phyloP scores from a whole-genome alignment of 345 rosid genomes.

The Eutrema heterophyllum region DNA sequence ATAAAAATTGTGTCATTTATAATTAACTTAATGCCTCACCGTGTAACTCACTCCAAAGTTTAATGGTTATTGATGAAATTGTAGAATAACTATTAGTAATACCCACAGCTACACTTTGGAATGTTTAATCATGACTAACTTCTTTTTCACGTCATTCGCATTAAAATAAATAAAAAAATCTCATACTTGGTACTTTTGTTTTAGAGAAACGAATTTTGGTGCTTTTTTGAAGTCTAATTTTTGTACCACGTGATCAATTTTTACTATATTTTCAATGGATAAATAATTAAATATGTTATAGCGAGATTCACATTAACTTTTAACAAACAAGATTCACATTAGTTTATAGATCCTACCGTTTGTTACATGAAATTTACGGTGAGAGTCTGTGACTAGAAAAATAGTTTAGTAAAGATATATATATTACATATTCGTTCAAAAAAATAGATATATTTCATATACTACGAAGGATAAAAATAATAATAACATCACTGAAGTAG shows the following conservation, averaged over 20 bases:
- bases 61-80: background rate
- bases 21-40: too few relatives aligned
- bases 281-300: background rate
- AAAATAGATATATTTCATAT: background rate
- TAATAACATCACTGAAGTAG: background rate
- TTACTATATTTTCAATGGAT: background rate
- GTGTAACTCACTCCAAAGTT: too few relatives aligned
- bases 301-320: background rate
- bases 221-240: too few relatives aligned
- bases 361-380: background rate
- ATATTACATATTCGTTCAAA: too few relatives aligned
- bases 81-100: background rate
- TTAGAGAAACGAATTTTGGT: background rate
- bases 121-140: constrained; percentile 4
- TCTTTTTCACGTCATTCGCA: background rate
- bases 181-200: background rate
- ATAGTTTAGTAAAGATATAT: background rate
- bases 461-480: background rate
- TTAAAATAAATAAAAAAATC: background rate
- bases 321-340: too few relatives aligned
- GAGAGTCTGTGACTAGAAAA: background rate
- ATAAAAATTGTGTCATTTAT: too few relatives aligned
- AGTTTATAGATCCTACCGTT: background rate
- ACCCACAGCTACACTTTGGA: background rate
- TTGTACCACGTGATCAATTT: background rate